Evolutionary conservation across 345 rosid species (phyloP), one percentile per base, ranked within the genome.

Genomic region (Melaleuca quinquenervia): DNA sequence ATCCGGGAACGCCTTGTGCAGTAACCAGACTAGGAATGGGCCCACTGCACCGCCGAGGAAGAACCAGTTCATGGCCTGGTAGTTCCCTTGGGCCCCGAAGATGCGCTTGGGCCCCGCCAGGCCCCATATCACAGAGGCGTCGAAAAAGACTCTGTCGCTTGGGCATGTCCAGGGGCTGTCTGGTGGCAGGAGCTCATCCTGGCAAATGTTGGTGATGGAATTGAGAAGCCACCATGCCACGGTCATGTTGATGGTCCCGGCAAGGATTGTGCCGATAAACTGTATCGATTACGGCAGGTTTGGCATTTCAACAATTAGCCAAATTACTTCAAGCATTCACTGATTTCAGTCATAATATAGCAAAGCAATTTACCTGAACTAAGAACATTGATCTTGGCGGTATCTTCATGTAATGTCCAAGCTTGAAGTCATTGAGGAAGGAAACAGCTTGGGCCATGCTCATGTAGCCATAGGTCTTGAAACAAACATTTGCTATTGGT

Each of bases 361-460:
- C 74, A n/a, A 52, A 75, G 12, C 75, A 84, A 88, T 49, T 48
- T 91, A 92, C 95, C 97, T 93, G 98, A 89, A 95, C 98, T 89
- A 95, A 90, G 94, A 95, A 96, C 98, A 96, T 95, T 44, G 98
- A 94, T 88, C 96, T 91, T 84, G 98, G 98, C 83, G 98, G 99
- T 78, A 96, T 96, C 93, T 96, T 96, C 99, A 96, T 95, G 91
- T 95, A 95, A 85, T 96, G 98, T 78, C 99, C 98, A 48, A 94
- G 94, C 91, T 96, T 96, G 93, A 96, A 96, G 91, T 95, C 98
- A 82, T 85, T 94, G 85, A 95, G 94, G 94, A 96, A 96, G 52
- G 99, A 96, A 26, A 96, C 94, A 55, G 99, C 98, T 85, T 96
- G 98, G 86, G 95, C 94, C 96, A 93, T 93, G 90, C 99, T 95